Percentiles rank a stretch among this genome's conserved stretches.
Evolutionary conservation across 805 yeast genomes (phyloP).

Genomic region (Clavispora fructus): DNA sequence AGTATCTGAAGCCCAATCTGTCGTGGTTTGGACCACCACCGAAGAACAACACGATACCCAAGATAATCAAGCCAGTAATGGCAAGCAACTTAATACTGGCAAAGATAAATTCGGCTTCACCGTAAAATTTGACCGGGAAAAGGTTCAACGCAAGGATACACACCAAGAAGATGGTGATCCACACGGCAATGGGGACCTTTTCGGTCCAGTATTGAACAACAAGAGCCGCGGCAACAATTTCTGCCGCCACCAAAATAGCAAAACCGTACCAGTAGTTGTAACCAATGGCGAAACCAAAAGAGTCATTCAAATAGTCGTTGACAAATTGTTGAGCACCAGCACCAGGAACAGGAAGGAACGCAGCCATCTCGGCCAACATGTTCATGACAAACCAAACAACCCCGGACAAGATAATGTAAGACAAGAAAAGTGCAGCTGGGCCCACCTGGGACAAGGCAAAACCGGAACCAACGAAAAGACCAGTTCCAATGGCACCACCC

Average conservation of each 20-base stretch:
- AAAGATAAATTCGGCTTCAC: constrained; percentile 16
- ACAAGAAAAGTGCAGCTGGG: constrained; percentile 16
- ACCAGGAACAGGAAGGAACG: constrained; percentile 18
- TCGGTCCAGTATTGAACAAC: constrained; percentile 16
- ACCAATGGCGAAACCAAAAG: constrained; percentile 16
- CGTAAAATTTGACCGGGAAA: constrained; percentile 14
- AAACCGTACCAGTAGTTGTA: constrained; percentile 18
- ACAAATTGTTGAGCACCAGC: constrained; percentile 18
- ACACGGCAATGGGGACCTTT: constrained; percentile 29
- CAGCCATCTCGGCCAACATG: constrained; percentile 18
- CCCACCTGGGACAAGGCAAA: constrained; percentile 11
- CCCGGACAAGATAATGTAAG: constrained; percentile 12
- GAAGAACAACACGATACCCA: constrained; percentile 16
- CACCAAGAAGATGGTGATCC: constrained; percentile 30
- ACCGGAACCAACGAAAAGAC: constrained; percentile 18
- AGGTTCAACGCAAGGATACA: constrained; percentile 9
- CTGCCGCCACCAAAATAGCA: constrained; percentile 16
- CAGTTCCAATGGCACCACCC: constrained; percentile 20
- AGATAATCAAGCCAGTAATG: constrained; percentile 16
- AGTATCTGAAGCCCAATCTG: constrained; percentile 16
- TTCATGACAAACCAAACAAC: constrained; percentile 19
- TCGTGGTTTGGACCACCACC: constrained; percentile 19
- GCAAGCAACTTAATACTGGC: constrained; percentile 16
- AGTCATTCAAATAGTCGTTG: constrained; percentile 14
- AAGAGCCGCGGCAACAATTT: constrained; percentile 15